Percentiles rank a stretch among this genome's conserved stretches.
phyloP scores from a whole-genome alignment of 768 basidiomycete genomes.

The Tremella mesenterica region DNA sequence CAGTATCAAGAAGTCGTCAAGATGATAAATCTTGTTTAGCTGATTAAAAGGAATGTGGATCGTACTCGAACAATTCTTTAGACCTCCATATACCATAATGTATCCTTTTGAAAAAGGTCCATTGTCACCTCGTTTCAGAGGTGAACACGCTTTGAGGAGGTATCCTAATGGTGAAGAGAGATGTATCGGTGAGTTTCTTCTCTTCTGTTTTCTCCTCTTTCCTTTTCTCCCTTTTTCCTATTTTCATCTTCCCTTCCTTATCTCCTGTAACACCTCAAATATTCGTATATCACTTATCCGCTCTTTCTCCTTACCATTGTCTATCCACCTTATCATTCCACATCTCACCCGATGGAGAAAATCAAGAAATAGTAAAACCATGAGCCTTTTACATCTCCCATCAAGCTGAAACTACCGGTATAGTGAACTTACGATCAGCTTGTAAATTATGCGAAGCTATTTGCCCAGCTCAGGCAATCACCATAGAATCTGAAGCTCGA shows the following conservation, averaged over 20 bases:
- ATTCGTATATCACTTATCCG: too few relatives aligned
- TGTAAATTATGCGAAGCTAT: slow-evolving; percentile 99
- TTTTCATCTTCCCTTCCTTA: background rate
- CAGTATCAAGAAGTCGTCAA: background rate
- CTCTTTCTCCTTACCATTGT: too few relatives aligned
- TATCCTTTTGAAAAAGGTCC: slow-evolving; percentile 94
- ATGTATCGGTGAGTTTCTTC: slow-evolving; percentile 71
- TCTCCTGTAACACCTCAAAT: too few relatives aligned
- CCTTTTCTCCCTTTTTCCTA: background rate
- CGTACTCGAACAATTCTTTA: slow-evolving; percentile 53
- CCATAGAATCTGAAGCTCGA: slow-evolving; percentile 95
- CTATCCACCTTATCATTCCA: too few relatives aligned
- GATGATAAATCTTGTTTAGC: background rate
- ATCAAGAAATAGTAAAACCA: background rate
- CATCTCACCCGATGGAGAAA: too few relatives aligned
- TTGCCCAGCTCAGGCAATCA: slow-evolving; percentile 98
- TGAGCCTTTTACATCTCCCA: background rate
- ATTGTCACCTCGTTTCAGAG: slow-evolving; percentile 91
- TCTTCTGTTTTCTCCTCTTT: background rate
- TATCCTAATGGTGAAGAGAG: slow-evolving; percentile 98
- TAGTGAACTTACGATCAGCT: slow-evolving; percentile 49
- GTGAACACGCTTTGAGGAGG: slow-evolving; percentile 90
- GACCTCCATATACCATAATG: slow-evolving; percentile 93
- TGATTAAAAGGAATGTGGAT: slow-evolving; percentile 82
- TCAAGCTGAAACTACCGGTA: background rate